Base-by-base conservation (phyloP, 768 basidiomycete genomes). In the Suillus lakei region DNA sequence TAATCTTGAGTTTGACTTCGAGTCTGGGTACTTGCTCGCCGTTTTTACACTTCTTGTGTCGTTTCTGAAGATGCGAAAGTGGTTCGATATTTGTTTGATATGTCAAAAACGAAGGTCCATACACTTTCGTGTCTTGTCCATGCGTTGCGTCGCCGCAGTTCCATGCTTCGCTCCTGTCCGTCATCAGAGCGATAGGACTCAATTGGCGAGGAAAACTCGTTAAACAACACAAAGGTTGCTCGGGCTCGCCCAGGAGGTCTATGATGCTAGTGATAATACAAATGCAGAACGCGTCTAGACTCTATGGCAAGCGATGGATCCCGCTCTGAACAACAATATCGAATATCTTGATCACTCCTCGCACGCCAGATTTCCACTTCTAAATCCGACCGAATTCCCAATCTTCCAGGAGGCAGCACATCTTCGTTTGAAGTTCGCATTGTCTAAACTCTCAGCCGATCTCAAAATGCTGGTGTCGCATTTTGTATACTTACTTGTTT, bases 341-440 rank as follows among this genome's bases (percentile, higher is more conserved):
- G 5, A 30, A 53, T 30, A 4, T 54, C n/a, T 6, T n/a, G 21
- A 36, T 54, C 21, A 30, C 18, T 26, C 30, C 36, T 28, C 16
- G 16, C 23, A 39, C 26, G 8, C 5, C 16, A 21, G 39, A 59
- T 59, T 10, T 59, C 21, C 58, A 21, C 12, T 6, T 43, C 21
- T 41, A 59, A 59, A 41, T 59, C 8, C 28, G 58, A 30, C 39
- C 39, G 28, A 41, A 59, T 41, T 59, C 58, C 58, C 58, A 59
- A 1, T 28, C 73, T 1, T 76, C 75, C 64, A 78, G 61, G 18
- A 76, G 48, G 44, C 50, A 62, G 28, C 62, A 64, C 75, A 76
- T 78, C 5, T 68, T 1, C 76, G 51, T 59, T 48, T 77, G 70
- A 36, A 78, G 39, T 36, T 39, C 67, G 46, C 44, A 67, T 39